Conservation (phyloP, 176 grass and related monocot species). For the Chloris gayana region DNA sequence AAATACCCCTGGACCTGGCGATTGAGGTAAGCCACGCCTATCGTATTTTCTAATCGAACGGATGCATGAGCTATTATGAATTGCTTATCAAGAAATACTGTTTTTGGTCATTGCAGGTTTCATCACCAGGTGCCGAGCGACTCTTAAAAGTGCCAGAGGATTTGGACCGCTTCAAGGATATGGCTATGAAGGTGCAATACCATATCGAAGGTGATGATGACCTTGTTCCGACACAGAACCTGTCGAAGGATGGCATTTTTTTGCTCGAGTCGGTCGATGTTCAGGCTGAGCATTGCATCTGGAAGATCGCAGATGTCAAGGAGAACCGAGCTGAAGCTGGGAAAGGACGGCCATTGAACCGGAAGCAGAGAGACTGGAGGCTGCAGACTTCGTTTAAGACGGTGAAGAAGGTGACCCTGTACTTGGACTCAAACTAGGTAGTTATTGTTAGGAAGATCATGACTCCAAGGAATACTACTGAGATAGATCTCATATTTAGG, state of each 20-base stretch:
- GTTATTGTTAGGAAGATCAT: neutral
- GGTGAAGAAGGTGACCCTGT: conserved; percentile 67
- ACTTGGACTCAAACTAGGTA: conserved; percentile 56
- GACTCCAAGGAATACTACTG: neutral
- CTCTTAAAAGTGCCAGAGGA: conserved; percentile 78
- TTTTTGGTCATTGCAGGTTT: conserved; percentile 58
- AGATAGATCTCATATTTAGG: conserved; percentile 9
- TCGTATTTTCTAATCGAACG: neutral
- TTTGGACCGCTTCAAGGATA: conserved; percentile 86
- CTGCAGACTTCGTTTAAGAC: conserved; percentile 63
- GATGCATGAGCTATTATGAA: neutral
- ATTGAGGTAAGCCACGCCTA: conserved; percentile 56
- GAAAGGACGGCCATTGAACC: conserved; percentile 83
- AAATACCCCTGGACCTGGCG: conserved; percentile 82
- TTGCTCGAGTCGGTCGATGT: conserved; percentile 55
- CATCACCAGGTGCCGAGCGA: conserved; percentile 87
- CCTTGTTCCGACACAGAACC: conserved; percentile 26
- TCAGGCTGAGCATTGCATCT: conserved; percentile 52
- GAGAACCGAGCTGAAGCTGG: conserved; percentile 70
- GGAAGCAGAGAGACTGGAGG: conserved; percentile 88
- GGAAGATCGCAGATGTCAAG: conserved; percentile 93
- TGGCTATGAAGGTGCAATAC: conserved; percentile 85
- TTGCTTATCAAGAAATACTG: neutral
- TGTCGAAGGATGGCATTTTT: conserved; percentile 69
- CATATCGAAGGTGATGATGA: conserved; percentile 35